A percentile compares a stretch with the other conserved stretches of the same genome.
Evolutionary conservation across 306 rosid genomes (phyloP).

Genomic region (Spatholobus suberectus): DNA sequence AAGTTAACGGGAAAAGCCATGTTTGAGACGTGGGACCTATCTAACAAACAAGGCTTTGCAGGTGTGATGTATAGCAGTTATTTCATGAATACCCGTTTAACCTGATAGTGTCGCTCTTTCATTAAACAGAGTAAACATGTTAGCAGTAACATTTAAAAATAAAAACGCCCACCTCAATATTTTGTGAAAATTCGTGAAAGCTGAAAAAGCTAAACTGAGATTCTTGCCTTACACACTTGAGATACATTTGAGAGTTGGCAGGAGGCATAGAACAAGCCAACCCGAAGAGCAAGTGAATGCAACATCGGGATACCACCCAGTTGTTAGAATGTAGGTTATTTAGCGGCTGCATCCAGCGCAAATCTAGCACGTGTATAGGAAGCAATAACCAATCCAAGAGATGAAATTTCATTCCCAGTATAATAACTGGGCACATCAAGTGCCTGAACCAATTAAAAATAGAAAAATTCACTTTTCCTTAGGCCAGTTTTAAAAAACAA

Average conservation of each 20-base stretch:
- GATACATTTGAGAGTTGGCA: background rate
- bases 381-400: conserved; percentile 61
- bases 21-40: too few relatives aligned
- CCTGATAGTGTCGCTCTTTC: background rate
- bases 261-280: background rate
- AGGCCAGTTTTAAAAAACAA: background rate
- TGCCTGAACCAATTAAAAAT: background rate
- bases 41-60: background rate
- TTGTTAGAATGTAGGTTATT: conserved; percentile 33
- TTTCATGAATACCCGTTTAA: background rate
- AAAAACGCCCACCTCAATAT: background rate
- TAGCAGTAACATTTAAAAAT: background rate
- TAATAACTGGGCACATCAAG: background rate
- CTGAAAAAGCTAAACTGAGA: too few relatives aligned
- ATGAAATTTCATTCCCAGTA: conserved; percentile 6
- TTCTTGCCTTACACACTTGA: background rate
- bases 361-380: conserved; percentile 63
- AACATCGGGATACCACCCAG: background rate
- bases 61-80: background rate
- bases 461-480: background rate
- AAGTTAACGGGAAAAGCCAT: too few relatives aligned
- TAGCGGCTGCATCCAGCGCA: conserved; percentile 54
- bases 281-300: background rate
- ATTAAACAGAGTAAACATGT: background rate
- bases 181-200: too few relatives aligned